A percentile compares a stretch with the other conserved stretches of the same genome.
Conservation (phyloP, 768 basidiomycete species). For the Pleurotus tuoliensis region DNA sequence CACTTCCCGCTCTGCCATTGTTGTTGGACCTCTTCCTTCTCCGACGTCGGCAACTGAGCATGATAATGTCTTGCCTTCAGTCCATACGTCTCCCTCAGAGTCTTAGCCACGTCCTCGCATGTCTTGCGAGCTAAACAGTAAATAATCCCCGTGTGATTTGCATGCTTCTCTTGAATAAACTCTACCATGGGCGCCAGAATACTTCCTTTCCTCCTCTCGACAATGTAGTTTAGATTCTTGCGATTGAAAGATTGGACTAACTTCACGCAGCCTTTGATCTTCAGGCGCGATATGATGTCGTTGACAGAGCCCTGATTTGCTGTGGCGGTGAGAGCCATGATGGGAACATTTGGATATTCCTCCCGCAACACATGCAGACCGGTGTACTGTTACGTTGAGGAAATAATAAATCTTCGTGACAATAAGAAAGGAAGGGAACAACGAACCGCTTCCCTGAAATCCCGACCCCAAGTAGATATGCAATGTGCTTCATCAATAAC, state of each 20-base stretch:
- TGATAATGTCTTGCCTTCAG: constrained; percentile 81
- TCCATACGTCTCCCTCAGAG: constrained; percentile 49
- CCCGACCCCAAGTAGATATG: constrained; percentile 91
- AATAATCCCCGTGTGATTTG: constrained; percentile 71
- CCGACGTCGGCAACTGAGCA: constrained; percentile 63
- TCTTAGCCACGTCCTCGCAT: constrained; percentile 79
- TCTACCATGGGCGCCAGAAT: constrained; percentile 57
- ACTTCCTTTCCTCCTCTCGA: constrained; percentile 33
- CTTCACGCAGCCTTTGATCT: constrained; percentile 51
- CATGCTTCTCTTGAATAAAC: constrained; percentile 61
- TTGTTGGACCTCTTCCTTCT: constrained; percentile 57
- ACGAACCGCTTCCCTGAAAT: constrained; percentile 80
- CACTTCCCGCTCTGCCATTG: constrained; percentile 74
- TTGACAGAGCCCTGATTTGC: constrained; percentile 74
- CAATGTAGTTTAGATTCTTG: constrained; percentile 82
- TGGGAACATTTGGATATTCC: constrained; percentile 75
- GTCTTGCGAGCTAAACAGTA: constrained; percentile 71
- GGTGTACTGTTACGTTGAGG: constrained; percentile 49
- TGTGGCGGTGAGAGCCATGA: constrained; percentile 97
- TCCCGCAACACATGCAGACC: constrained; percentile 63
- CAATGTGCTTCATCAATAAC: constrained; percentile 98
- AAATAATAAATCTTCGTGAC: not conserved
- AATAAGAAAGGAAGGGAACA: not conserved
- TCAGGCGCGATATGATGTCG: constrained; percentile 74
- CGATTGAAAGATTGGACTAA: constrained; percentile 90